Evolutionary conservation across 1,284 basidiomycete genomes (phyloP).

Genomic region (Puccinia coronata): DNA sequence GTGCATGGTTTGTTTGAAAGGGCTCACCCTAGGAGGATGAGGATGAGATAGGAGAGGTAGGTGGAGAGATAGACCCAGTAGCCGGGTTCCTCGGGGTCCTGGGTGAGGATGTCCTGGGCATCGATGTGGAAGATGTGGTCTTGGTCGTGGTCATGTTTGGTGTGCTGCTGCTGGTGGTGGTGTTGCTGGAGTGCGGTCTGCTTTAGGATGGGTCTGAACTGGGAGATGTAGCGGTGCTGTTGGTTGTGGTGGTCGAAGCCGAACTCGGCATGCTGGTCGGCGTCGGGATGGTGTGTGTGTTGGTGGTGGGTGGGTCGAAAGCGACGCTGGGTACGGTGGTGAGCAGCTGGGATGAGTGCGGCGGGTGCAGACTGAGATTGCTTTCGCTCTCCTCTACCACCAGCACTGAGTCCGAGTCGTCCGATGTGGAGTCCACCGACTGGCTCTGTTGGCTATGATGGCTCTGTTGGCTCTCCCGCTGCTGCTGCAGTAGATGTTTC

Average conservation of each 20-base stretch:
- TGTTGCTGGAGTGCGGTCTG: conserved; percentile 51
- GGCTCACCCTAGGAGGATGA: conserved; percentile 45
- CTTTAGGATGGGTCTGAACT: conserved; percentile 32
- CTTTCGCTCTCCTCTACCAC: too few species aligned
- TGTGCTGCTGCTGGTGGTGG: neutral
- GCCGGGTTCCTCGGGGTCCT: conserved; percentile 54
- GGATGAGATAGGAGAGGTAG: conserved; percentile 54
- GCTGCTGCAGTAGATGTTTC: too few species aligned
- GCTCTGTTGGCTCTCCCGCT: too few species aligned
- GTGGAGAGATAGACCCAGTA: conserved; percentile 55
- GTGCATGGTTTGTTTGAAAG: neutral
- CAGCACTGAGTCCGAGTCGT: too few species aligned
- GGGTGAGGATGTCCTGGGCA: conserved; percentile 53
- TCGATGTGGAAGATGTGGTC: conserved; percentile 12
- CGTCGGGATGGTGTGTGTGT: conserved; percentile 47
- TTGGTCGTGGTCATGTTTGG: neutral
- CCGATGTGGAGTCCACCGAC: too few species aligned
- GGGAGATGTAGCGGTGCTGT: conserved; percentile 53
- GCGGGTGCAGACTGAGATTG: conserved; percentile 5
- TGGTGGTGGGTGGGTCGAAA: conserved; percentile 50
- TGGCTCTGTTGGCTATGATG: too few species aligned
- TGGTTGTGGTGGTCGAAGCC: conserved; percentile 58
- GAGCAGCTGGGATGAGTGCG: neutral
- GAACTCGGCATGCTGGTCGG: conserved; percentile 61
- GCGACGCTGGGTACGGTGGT: conserved; percentile 6